phyloP scores from a whole-genome alignment of 1,139 yeast genomes.

The Nakaseomyces nivariensis region DNA sequence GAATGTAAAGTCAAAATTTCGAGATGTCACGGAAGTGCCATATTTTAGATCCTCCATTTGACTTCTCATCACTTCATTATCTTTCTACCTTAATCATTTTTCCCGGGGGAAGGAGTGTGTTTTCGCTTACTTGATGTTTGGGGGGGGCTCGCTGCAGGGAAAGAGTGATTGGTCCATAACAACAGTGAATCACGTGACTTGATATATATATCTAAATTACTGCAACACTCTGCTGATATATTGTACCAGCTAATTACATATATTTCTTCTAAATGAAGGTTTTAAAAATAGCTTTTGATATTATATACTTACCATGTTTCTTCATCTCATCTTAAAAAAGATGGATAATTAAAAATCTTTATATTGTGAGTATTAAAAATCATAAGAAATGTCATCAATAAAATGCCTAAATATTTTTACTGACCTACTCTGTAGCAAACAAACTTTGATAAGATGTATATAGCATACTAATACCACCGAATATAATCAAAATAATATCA shows the following conservation, averaged over 20 bases:
- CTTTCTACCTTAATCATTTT: too few species aligned
- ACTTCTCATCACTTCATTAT: too few species aligned
- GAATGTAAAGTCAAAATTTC: too few species aligned
- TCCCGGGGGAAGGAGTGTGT: too few species aligned
- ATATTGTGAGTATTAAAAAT: neutral
- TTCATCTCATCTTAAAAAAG: too few species aligned
- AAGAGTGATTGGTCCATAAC: neutral
- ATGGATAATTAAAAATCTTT: too few species aligned
- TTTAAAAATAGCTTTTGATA: too few species aligned
- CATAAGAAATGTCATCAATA: neutral
- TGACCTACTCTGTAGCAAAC: conserved; percentile 9
- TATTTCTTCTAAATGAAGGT: neutral
- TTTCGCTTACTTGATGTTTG: too few species aligned
- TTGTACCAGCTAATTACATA: neutral
- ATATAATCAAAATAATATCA: conserved; percentile 40
- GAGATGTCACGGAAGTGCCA: too few species aligned
- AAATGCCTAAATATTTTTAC: neutral
- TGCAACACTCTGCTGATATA: too few species aligned
- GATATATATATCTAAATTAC: neutral
- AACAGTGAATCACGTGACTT: neutral
- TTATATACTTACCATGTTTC: neutral
- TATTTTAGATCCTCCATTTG: too few species aligned
- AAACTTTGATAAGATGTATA: conserved; percentile 59
- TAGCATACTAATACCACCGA: conserved; percentile 52
- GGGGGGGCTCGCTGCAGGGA: neutral